Evolutionary conservation across 371 early-diverging fungal genomes (phyloP).

Genomic region (Haplosporangium sp.): DNA sequence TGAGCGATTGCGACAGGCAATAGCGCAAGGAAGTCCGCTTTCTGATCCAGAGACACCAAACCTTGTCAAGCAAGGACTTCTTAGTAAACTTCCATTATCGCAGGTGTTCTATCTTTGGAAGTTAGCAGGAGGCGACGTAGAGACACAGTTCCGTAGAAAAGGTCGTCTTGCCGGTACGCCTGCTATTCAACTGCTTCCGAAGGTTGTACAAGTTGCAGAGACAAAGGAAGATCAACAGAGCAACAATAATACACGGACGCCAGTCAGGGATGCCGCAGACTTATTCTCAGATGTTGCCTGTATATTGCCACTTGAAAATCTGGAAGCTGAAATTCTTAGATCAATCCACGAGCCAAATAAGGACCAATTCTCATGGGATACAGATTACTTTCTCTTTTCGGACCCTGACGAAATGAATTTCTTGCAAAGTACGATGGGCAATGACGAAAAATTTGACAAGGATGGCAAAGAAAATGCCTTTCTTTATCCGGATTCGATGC

Average conservation of each 20-base stretch:
- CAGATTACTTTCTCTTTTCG: conserved; percentile 70
- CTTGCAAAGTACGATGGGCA: conserved; percentile 56
- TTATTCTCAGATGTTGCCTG: conserved; percentile 67
- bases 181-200: conserved; percentile 70
- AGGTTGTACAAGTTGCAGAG: conserved; percentile 60
- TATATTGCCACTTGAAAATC: conserved; percentile 65
- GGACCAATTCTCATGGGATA: conserved; percentile 70
- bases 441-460: conserved; percentile 25
- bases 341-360: conserved; percentile 60
- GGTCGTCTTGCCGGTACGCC: conserved; percentile 70
- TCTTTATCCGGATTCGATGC: conserved; percentile 45
- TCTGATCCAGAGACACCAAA: conserved; percentile 1
- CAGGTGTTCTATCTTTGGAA: conserved; percentile 75
- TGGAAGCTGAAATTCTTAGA: conserved; percentile 61
- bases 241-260: conserved; percentile 31
- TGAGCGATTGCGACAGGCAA: conserved; percentile 28
- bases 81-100: conserved; percentile 58
- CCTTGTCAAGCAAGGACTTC: conserved; percentile 9
- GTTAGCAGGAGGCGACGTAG: conserved; percentile 76
- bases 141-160: conserved; percentile 66
- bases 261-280: conserved; percentile 57
- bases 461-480: conserved; percentile 50
- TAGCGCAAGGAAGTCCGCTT: conserved; percentile 5
- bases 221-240: conserved; percentile 47
- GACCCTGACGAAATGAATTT: conserved; percentile 77